phyloP scores from a whole-genome alignment of 768 basidiomycete genomes.

The Russula sp. region DNA sequence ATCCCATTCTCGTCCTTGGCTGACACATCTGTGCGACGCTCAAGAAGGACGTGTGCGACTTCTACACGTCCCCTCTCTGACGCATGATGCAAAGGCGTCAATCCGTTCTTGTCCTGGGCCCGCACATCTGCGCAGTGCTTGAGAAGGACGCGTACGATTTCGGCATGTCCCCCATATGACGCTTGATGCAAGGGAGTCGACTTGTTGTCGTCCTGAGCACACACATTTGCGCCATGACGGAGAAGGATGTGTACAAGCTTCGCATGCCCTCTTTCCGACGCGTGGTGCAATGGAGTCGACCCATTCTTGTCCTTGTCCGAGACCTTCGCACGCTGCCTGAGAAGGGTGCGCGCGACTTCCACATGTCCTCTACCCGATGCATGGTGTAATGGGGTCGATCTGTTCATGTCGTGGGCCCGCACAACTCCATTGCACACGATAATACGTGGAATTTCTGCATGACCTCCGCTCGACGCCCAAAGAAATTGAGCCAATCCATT shows the following conservation, averaged over 20 bases:
- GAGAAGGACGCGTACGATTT: background rate
- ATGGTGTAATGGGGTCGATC: background rate
- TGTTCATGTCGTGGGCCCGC: background rate
- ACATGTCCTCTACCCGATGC: background rate
- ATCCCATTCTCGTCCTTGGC: background rate
- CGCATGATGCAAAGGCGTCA: background rate
- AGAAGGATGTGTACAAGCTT: too few species aligned
- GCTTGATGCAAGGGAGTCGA: background rate
- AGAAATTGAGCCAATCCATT: background rate
- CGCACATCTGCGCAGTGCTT: background rate
- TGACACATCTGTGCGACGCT: background rate
- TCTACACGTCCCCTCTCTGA: background rate
- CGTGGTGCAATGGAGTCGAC: too few species aligned
- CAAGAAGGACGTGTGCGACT: background rate
- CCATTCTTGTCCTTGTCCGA: background rate
- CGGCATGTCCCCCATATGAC: background rate
- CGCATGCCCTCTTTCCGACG: too few species aligned
- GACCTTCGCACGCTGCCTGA: background rate
- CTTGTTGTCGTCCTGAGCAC: background rate
- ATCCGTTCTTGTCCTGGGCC: background rate
- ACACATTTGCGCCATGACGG: background rate
- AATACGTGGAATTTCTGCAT: background rate
- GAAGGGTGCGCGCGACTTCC: background rate
- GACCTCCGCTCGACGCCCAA: background rate
- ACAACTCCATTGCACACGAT: background rate